A percentile compares a stretch with the other conserved stretches of the same genome.
phyloP scores from a whole-genome alignment of 2,329 filamentous ascomycete species.

The Penicillium sclerotigenum region DNA sequence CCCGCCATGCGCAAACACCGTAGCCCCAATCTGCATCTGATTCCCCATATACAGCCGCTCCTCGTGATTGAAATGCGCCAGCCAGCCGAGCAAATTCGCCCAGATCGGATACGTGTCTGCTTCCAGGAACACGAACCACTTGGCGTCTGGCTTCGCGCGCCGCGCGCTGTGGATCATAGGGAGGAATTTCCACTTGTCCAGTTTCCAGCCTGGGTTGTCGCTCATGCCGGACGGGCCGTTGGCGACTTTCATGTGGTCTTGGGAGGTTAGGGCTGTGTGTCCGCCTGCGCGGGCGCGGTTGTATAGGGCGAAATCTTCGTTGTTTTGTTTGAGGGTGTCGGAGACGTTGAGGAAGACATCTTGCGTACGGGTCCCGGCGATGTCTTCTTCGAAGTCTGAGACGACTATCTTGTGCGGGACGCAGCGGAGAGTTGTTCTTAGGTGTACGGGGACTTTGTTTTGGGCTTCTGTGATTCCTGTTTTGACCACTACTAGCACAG shows the following conservation, averaged over 20 bases:
- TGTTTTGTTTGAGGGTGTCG: constrained; percentile 10
- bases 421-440: constrained; percentile 55
- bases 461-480: constrained; percentile 58
- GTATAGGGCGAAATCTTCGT: constrained; percentile 31
- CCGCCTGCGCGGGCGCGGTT: constrained; percentile 43
- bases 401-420: constrained; percentile 56
- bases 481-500: constrained; percentile 56
- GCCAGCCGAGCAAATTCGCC: constrained; percentile 51
- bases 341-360: constrained; percentile 49
- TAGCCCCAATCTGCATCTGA: constrained; percentile 46
- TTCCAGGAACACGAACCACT: constrained; percentile 58
- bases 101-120: constrained; percentile 55
- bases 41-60: constrained; percentile 51
- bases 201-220: constrained; percentile 46
- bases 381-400: constrained; percentile 55
- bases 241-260: constrained; percentile 27
- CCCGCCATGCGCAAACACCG: constrained; percentile 50
- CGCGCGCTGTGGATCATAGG: constrained; percentile 52
- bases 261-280: constrained; percentile 32
- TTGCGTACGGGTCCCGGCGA: constrained; percentile 49
- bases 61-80: constrained; percentile 45
- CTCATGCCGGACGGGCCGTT: constrained; percentile 31
- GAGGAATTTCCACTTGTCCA: constrained; percentile 57
- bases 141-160: constrained; percentile 42
- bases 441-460: constrained; percentile 54